Evolutionary conservation across 177 flowering plant species (phyloP).

Genomic region (Tripterygium wilfordii): DNA sequence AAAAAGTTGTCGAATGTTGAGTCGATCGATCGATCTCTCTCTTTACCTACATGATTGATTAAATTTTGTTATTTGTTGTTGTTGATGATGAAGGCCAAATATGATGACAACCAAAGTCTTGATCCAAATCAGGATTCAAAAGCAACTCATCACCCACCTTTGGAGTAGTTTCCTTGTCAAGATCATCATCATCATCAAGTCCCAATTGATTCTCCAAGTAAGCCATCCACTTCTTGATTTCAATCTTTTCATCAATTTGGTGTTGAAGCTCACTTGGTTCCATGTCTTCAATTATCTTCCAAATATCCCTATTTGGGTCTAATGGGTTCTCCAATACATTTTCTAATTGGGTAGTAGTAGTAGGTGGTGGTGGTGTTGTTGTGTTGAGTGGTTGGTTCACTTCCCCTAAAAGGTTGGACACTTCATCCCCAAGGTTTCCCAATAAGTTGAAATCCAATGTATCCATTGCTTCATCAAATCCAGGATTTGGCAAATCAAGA

Average conservation of each 20-base stretch:
- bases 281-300: slow-evolving; percentile 22
- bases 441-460: too few relatives aligned
- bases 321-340: slow-evolving; percentile 11
- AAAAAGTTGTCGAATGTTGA: too few relatives aligned
- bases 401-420: slow-evolving; percentile 5
- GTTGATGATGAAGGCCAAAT: too few relatives aligned
- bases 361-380: too few relatives aligned
- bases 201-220: slow-evolving; percentile 26
- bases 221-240: slow-evolving; percentile 14
- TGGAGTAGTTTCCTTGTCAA: too few relatives aligned
- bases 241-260: slow-evolving; percentile 5
- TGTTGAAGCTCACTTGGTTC: slow-evolving; percentile 1
- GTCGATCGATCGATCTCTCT: too few relatives aligned
- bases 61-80: too few relatives aligned
- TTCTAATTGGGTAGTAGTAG: too few relatives aligned
- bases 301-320: slow-evolving; percentile 20
- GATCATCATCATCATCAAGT: slow-evolving; percentile 8
- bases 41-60: too few relatives aligned
- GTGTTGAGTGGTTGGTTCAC: slow-evolving; percentile 13
- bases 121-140: neutral
- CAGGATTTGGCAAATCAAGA: too few relatives aligned
- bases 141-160: neutral
- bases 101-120: neutral
- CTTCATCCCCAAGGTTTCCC: neutral
- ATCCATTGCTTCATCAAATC: too few relatives aligned